phyloP scores from a whole-genome alignment of 768 basidiomycete species.

The Tricholoma sp. region DNA sequence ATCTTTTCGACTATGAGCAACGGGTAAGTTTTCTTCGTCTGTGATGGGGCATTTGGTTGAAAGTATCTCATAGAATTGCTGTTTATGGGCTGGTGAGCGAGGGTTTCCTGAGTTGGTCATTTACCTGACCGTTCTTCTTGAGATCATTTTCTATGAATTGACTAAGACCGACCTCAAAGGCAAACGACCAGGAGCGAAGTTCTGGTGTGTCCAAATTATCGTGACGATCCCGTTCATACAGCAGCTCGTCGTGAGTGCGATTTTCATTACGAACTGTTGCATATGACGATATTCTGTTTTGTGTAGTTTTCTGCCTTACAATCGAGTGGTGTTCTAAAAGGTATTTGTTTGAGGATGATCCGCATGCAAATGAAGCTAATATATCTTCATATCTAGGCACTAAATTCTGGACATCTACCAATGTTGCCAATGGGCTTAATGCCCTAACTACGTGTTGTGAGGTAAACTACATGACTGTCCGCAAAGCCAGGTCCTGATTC shows the following conservation, averaged over 20 bases:
- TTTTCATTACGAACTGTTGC: not conserved
- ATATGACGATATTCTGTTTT: not conserved
- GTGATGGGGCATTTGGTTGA: not conserved
- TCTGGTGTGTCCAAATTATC: slow-evolving; percentile 77
- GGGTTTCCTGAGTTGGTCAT: slow-evolving; percentile 45
- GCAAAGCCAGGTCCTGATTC: not conserved
- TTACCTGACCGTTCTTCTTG: not conserved
- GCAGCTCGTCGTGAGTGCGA: slow-evolving; percentile 53
- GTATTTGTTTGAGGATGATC: slow-evolving; percentile 1
- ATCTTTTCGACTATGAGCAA: slow-evolving; percentile 75
- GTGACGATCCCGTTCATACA: slow-evolving; percentile 88
- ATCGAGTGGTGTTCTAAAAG: slow-evolving; percentile 61
- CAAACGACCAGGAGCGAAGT: slow-evolving; percentile 73
- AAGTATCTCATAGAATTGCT: not conserved
- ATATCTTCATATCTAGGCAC: slow-evolving; percentile 38
- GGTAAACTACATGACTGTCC: slow-evolving; percentile 30
- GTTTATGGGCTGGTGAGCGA: slow-evolving; percentile 67
- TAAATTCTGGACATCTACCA: slow-evolving; percentile 73
- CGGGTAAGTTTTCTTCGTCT: slow-evolving; percentile 36
- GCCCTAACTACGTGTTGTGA: slow-evolving; percentile 81
- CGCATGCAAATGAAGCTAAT: not conserved
- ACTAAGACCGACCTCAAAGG: slow-evolving; percentile 74
- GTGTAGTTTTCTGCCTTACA: slow-evolving; percentile 62
- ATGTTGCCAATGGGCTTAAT: slow-evolving; percentile 77
- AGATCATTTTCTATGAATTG: slow-evolving; percentile 63